Evolutionary conservation across 2,329 filamentous ascomycete genomes (phyloP).

Genomic region (Colletotrichum horii): DNA sequence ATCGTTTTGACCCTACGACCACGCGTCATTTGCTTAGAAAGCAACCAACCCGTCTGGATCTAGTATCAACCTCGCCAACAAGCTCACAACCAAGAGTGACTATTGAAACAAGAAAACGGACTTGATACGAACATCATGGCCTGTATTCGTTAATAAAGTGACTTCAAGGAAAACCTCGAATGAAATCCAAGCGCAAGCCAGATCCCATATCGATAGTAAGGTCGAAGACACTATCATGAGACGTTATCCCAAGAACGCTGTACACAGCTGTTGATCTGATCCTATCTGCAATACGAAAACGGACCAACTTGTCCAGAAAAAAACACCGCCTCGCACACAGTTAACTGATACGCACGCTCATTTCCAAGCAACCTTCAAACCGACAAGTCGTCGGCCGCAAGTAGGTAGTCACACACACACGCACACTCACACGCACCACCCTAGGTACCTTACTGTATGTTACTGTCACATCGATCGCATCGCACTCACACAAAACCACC

Average conservation of each 20-base stretch:
- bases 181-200: neutral
- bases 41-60: neutral
- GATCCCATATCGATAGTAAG: neutral
- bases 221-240: neutral
- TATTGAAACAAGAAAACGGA: neutral
- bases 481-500: neutral
- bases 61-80: neutral
- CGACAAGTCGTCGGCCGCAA: neutral
- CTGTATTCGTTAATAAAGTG: neutral
- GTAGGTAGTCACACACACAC: neutral
- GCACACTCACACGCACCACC: too few relatives aligned
- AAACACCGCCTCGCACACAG: neutral
- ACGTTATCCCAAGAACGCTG: neutral
- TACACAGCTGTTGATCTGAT: neutral
- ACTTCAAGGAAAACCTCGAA: neutral
- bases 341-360: neutral
- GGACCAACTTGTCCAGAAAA: neutral
- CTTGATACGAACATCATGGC: neutral
- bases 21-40: neutral
- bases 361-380: neutral
- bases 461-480: neutral
- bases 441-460: neutral
- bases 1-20: neutral
- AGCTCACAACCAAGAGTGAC: neutral
- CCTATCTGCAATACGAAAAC: neutral